Base-by-base conservation (phyloP, 768 basidiomycete genomes). In the Strobilomyces echinocephalus region DNA sequence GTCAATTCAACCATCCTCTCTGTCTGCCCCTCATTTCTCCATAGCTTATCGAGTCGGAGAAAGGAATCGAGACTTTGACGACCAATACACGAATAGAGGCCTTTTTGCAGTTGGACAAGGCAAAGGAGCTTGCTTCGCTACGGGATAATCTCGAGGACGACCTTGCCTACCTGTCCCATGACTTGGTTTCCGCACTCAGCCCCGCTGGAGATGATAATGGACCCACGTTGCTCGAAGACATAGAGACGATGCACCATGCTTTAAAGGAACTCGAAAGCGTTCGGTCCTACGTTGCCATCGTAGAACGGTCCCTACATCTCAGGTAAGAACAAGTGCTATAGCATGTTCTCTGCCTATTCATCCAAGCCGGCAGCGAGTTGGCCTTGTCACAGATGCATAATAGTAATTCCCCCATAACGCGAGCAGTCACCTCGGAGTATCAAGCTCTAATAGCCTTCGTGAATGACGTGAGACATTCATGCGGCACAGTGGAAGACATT, bases 141-240 rank as follows among this genome's bases (percentile, higher is more conserved):
- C 78, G 92, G 24, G 88, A 92, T 69, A 81, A 80, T 2, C 72
- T 95, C 18, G 79, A 82, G 15, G 92, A 95, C 63, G 87, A 93
- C 66, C 75, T 95, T 11, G 73, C 83, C 12, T 79, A 80, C 54
- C 72, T 95, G 28, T 80, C 82, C 5, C 71, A 76, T 47, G 81
- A 86, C 48, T 74, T 95, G 39, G 74, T 82, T 45, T 86, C 85
- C 1, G 74, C 79, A 3, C 59, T 81, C 28, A 59, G 60, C 43
- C 68, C 62, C 24, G 73, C 74, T 11, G 77, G 75, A 14, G 76
- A 73, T 41, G 75, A 77, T 10, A 71, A 66, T n/a, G 60, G 70
- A 40, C 74, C 84, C 4, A 91, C 86, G 0, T 71, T 98, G 5
- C 74, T 95, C 10, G 88, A 93, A 67, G 87, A 90, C 42, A 75